These are phyloP conservation scores for Sarocladium oryzae DNA, from an alignment of 2,329 filamentous ascomycete genomes.

Conservation along the genomic window DNA sequence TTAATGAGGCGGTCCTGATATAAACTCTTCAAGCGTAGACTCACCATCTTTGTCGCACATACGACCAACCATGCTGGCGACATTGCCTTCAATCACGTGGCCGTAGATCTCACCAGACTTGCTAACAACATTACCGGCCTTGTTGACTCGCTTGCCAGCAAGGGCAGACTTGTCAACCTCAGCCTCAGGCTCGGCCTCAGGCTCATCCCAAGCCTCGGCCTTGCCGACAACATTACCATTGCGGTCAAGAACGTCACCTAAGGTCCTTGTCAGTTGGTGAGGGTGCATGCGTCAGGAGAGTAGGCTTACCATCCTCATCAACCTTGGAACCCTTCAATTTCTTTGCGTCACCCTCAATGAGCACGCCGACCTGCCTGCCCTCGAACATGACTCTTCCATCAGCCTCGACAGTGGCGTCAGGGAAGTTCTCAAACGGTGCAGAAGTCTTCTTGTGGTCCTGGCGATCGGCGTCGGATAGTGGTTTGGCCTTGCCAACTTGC, in stretches of 20 bases:
- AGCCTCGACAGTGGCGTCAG: constrained; percentile 44
- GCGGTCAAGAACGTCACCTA: constrained; percentile 54
- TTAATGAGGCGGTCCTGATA: no score
- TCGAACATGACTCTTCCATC: constrained; percentile 47
- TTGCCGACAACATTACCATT: constrained; percentile 61
- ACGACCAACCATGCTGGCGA: constrained; percentile 56
- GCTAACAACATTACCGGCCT: constrained; percentile 58
- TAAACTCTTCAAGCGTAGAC: no score
- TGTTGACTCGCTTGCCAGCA: constrained; percentile 66
- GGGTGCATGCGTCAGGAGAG: neutral
- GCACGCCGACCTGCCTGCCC: constrained; percentile 50
- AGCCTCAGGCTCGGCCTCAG: constrained; percentile 40
- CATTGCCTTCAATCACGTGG: constrained; percentile 60
- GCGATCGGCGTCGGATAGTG: constrained; percentile 45
- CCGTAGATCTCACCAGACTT: constrained; percentile 50
- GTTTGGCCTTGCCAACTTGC: constrained; percentile 60
- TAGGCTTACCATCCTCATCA: constrained; percentile 52
- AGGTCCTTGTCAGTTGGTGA: neutral
- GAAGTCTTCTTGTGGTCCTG: constrained; percentile 37
- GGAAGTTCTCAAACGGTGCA: constrained; percentile 53
- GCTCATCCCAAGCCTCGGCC: constrained; percentile 60
- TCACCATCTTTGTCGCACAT: constrained; percentile 61
- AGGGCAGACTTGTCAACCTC: constrained; percentile 52
- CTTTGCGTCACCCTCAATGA: constrained; percentile 59
- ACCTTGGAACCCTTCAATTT: constrained; percentile 58